Percentiles rank a stretch among this genome's conserved stretches.
Evolutionary conservation across 306 rosid species (phyloP).

Genomic region (Castanea sativa): DNA sequence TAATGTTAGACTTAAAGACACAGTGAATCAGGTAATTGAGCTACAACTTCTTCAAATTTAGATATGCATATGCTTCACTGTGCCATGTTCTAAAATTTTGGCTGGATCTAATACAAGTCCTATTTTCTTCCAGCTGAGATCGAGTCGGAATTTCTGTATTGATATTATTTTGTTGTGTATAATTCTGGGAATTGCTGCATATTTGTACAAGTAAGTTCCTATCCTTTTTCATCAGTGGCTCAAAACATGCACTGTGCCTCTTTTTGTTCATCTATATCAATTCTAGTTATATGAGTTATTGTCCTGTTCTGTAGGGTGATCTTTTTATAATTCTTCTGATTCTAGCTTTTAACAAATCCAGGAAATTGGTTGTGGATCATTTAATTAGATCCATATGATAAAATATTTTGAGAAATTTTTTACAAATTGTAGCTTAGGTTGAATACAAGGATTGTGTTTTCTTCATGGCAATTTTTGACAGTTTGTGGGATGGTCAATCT

Average conservation of each 20-base stretch:
- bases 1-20: constrained; percentile 88
- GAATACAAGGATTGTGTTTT: not conserved
- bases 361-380: not conserved
- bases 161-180: constrained; percentile 87
- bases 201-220: constrained; percentile 84
- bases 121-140: constrained; percentile 69
- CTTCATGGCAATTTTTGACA: not conserved
- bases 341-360: not conserved
- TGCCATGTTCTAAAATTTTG: constrained; percentile 14
- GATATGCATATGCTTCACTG: constrained; percentile 1
- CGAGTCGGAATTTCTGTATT: constrained; percentile 96
- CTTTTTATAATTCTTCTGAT: not conserved
- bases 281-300: not conserved
- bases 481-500: not conserved
- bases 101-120: constrained; percentile 31
- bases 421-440: not conserved
- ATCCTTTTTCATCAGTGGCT: constrained; percentile 16
- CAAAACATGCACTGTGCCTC: not conserved
- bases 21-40: constrained; percentile 79
- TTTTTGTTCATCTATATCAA: constrained; percentile 4
- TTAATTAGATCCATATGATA: not conserved
- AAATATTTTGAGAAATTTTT: not conserved
- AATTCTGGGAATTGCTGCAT: constrained; percentile 97
- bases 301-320: not conserved
- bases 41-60: constrained; percentile 14